These are phyloP conservation scores for Collariella sp. DNA, from an alignment of 495 filamentous ascomycete species.

Conservation along the genomic window DNA sequence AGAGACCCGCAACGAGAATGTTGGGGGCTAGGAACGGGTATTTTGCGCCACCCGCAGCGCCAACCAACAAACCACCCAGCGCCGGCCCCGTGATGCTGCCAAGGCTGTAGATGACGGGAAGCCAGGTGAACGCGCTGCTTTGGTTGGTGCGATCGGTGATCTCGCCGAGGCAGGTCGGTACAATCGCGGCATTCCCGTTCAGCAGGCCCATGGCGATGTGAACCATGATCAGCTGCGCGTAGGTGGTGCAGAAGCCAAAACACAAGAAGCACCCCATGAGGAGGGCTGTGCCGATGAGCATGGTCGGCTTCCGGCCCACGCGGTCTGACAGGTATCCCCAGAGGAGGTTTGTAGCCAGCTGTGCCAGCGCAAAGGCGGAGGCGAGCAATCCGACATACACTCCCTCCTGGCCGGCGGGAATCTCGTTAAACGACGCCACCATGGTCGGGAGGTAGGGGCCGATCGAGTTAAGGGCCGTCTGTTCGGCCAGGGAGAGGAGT, in stretches of 20 bases:
- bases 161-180: constrained; percentile 89
- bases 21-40: constrained; percentile 87
- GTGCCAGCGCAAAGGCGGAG: constrained; percentile 83
- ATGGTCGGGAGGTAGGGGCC: constrained; percentile 93
- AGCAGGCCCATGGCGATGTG: constrained; percentile 86
- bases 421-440: constrained; percentile 76
- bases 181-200: constrained; percentile 80
- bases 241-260: constrained; percentile 78
- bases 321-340: constrained; percentile 90
- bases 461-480: constrained; percentile 93
- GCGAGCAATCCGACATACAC: constrained; percentile 86
- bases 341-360: constrained; percentile 83
- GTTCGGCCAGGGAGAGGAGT: constrained; percentile 81
- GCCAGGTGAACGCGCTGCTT: constrained; percentile 79
- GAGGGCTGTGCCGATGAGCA: constrained; percentile 74
- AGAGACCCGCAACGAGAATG: constrained; percentile 58
- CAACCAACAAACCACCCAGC: constrained; percentile 75
- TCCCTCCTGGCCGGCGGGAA: constrained; percentile 60
- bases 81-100: constrained; percentile 89
- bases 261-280: constrained; percentile 73
- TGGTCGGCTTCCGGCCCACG: constrained; percentile 86
- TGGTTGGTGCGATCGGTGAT: constrained; percentile 94
- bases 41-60: constrained; percentile 38
- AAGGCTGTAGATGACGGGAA: constrained; percentile 87
- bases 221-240: constrained; percentile 74